Evolutionary conservation across 768 basidiomycete genomes (phyloP).

Genomic region (Leucocoprinus sp.): DNA sequence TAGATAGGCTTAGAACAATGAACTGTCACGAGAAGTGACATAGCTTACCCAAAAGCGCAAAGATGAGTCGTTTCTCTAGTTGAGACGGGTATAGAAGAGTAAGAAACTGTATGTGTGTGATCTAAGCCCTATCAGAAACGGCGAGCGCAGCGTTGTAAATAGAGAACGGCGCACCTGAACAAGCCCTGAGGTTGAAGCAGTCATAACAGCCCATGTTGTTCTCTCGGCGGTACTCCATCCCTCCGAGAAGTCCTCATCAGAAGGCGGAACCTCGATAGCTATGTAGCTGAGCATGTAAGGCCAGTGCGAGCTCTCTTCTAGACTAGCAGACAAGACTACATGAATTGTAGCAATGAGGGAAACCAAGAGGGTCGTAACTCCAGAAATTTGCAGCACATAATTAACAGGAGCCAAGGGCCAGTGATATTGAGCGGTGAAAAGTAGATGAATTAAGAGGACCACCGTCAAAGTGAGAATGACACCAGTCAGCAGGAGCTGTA

Average conservation of each 20-base stretch:
- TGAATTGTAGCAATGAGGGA: conserved; percentile 71
- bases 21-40: not conserved
- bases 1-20: not conserved
- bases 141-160: not conserved
- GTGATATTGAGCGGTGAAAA: conserved; percentile 95
- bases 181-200: conserved; percentile 73
- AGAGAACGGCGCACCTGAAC: conserved; percentile 63
- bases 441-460: conserved; percentile 83
- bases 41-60: conserved; percentile 67
- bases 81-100: conserved; percentile 90
- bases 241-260: conserved; percentile 20
- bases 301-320: conserved; percentile 65
- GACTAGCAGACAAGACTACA: conserved; percentile 56
- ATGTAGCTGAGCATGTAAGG: conserved; percentile 96
- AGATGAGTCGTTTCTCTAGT: conserved; percentile 81
- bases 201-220: conserved; percentile 82
- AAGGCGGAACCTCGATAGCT: conserved; percentile 68
- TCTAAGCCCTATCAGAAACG: conserved; percentile 34
- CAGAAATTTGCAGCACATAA: conserved; percentile 82
- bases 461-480: conserved; percentile 77
- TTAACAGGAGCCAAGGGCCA: conserved; percentile 91
- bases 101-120: conserved; percentile 96
- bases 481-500: conserved; percentile 83
- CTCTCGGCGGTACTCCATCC: conserved; percentile 59
- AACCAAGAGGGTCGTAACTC: conserved; percentile 72